Evolutionary conservation across 495 filamentous ascomycete species (phyloP), one percentile per base, ranked within the genome.

Genomic region (Xylaria curta): DNA sequence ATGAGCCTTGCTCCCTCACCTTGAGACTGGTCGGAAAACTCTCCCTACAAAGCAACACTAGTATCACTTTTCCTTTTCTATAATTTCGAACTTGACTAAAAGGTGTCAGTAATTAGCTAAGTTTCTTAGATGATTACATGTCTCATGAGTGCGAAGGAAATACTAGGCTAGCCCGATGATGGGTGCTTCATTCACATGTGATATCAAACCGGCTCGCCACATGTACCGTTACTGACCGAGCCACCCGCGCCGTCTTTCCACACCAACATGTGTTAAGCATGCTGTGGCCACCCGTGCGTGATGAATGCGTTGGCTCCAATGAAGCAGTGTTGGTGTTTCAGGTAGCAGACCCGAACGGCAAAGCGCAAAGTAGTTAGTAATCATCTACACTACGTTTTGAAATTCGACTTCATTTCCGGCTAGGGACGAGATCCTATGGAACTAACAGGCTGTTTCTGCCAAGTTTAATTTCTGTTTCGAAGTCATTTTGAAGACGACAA

Each of bases 251-350:
- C 21, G 46, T 49, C 46, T 49, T 19, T 49, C 46, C 5, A 33
- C 24, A n/a, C n/a, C n/a, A 9, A 17, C 28, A 59, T 36, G 28
- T 12, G 58, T 33, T 31, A 38, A 38, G 17, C 33, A 38, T 38
- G 31, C 58, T 38, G 31, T 13, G 19, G 33, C 58, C 7, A 60
- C 10, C 33, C 3, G 19, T 38, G 21, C 38, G 17, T 60, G 58
- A 59, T 33, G 33, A 7, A 38, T 38, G 31, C 12, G 58, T 38
- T 60, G 58, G 58, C 58, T 60, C 58, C 58, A 60, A 60, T 60
- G 10, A 38, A 3, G 58, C 58, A 4, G 10, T 60, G 21, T 38
- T 60, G 31, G 13, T 38, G 58, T 60, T 38, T 38, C 58, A 21
- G 58, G 5, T 12, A 36, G 15, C 28, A 26, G 24, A 12, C 51